Base-by-base conservation (phyloP, 2,329 filamentous ascomycete genomes). In the Penicillium palitans region DNA sequence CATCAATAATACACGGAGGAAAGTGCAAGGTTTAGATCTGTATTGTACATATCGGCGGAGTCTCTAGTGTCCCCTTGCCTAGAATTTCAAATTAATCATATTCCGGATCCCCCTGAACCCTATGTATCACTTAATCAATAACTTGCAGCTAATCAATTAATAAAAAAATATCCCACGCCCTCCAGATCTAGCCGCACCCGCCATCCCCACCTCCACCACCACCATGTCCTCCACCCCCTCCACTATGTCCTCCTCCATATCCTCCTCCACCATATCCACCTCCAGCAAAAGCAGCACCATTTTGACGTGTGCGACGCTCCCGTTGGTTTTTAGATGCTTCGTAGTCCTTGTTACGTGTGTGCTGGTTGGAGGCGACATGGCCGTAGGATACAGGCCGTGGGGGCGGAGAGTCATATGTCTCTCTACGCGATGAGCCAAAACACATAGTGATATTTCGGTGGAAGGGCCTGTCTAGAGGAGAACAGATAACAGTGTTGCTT, bases 371-470 rank as follows among this genome's bases (percentile, higher is more conserved):
- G 46, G 25, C 4, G 6, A 45, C 29, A 7, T 46, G 39, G 40
- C 54, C 35, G 31, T 56, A 52, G 8, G 35, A 19, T 10, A 27
- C 44, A 21, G 31, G 52, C 12, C 52, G 37, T 2, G 47, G 39
- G 17, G 52, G 52, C 17, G 44, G 50, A n/a, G 45, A 42, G 12
- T 42, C n/a, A 33, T 52, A 41, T 45, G 49, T 35, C 3, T 52
- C 27, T n/a, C 29, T 21, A 2, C 29, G 8, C 4, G 54, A 57
- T 6, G 21, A 49, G 9, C 59, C 25, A 21, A 62, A 61, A 41
- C 60, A 64, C 60, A 58, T 57, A 9, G 27, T 44, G 3, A 9
- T 53, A 24, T 19, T 21, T 13, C 10, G n/a, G 2, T 25, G 17
- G 29, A 46, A 9, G 21, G 19, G 25, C 6, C 15, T 25, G 15